Evolutionary conservation across 352 stramenopile species (phyloP).

Genomic region (Ophiocytium majus): DNA sequence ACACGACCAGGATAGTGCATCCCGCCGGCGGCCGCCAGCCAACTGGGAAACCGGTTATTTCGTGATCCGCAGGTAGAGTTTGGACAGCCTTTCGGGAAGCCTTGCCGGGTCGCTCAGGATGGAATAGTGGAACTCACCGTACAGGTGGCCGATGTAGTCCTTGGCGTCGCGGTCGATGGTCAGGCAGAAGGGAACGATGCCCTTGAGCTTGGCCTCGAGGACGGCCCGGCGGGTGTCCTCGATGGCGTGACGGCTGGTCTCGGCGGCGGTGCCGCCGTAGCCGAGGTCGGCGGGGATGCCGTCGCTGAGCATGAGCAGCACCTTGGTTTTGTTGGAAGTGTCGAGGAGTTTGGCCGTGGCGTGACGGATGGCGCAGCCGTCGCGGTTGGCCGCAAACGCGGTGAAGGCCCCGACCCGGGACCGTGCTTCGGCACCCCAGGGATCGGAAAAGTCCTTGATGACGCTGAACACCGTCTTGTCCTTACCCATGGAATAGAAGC

Average conservation of each 20-base stretch:
- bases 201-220: not conserved
- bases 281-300: not conserved
- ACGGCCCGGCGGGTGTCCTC: not conserved
- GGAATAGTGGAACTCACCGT: not conserved
- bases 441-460: not conserved
- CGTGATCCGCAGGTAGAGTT: not conserved
- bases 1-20: no score
- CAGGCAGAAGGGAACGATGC: not conserved
- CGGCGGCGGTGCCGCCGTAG: constrained; percentile 1
- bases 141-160: not conserved
- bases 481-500: not conserved
- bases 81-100: not conserved
- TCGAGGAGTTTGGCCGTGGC: not conserved
- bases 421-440: not conserved
- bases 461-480: not conserved
- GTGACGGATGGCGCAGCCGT: not conserved
- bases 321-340: not conserved
- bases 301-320: constrained; percentile 6
- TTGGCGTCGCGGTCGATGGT: constrained; percentile 8
- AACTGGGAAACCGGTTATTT: no score
- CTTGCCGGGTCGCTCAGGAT: not conserved
- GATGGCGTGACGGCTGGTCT: not conserved
- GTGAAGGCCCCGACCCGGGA: not conserved
- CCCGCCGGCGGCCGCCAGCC: no score
- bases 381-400: not conserved